Evolutionary conservation across 1,284 basidiomycete genomes (phyloP).

Genomic region (Vanrija humicola): DNA sequence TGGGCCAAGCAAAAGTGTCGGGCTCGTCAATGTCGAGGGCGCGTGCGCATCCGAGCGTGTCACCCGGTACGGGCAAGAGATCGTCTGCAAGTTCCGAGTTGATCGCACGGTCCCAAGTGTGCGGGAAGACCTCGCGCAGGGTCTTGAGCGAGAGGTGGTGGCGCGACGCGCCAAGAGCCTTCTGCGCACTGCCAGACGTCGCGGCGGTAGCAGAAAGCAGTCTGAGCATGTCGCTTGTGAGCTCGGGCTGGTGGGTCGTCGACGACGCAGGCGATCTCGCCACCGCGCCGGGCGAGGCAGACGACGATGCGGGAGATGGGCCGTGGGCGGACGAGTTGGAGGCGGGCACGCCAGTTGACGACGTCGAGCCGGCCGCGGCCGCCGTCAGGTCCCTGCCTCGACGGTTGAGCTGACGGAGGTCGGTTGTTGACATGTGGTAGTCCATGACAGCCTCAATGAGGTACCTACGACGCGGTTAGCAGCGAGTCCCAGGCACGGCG

Average conservation of each 20-base stretch:
- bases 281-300: slow-evolving; percentile 12
- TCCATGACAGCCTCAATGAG: slow-evolving; percentile 43
- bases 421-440: slow-evolving; percentile 32
- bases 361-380: not conserved
- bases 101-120: slow-evolving; percentile 34
- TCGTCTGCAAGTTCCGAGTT: slow-evolving; percentile 37
- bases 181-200: slow-evolving; percentile 19
- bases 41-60: slow-evolving; percentile 34
- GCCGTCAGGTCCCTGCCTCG: slow-evolving; percentile 24
- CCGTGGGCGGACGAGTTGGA: slow-evolving; percentile 17
- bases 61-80: slow-evolving; percentile 30
- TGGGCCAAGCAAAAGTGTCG: slow-evolving; percentile 43
- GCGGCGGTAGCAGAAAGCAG: slow-evolving; percentile 27
- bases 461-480: slow-evolving; percentile 22
- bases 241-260: slow-evolving; percentile 6
- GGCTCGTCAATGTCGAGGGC: slow-evolving; percentile 32
- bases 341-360: not conserved
- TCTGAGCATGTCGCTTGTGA: slow-evolving; percentile 33
- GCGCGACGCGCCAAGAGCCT: slow-evolving; percentile 31
- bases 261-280: slow-evolving; percentile 19
- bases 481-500: not conserved
- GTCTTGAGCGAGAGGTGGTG: slow-evolving; percentile 31
- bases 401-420: slow-evolving; percentile 27
- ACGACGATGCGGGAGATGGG: slow-evolving; percentile 17
- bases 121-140: slow-evolving; percentile 31